phyloP scores from a whole-genome alignment of 1,284 basidiomycete genomes.

The Mycosarcoma maydis region DNA sequence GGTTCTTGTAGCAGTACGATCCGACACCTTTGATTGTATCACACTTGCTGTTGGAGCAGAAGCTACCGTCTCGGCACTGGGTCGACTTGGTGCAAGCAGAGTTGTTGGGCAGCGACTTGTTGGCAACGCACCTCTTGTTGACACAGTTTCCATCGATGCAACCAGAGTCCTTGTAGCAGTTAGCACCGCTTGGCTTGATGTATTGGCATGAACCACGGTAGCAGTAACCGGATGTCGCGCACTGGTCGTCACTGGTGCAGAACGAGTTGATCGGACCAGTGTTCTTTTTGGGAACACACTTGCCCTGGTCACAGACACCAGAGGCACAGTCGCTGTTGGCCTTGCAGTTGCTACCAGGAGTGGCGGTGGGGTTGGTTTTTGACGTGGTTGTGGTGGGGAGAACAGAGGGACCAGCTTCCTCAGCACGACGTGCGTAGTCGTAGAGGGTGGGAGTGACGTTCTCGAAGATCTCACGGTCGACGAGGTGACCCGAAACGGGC shows the following conservation, averaged over 20 bases:
- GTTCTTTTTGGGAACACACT: conserved; percentile 23
- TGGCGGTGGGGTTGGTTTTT: conserved; percentile 5
- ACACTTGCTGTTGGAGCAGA: conserved; percentile 36
- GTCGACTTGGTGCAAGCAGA: conserved; percentile 20
- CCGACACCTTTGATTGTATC: conserved; percentile 6
- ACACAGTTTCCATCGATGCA: conserved; percentile 26
- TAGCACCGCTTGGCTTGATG: conserved; percentile 19
- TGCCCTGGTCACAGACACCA: conserved; percentile 23
- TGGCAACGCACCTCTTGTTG: conserved; percentile 28
- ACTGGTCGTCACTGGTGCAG: conserved; percentile 33
- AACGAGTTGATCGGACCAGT: conserved; percentile 20
- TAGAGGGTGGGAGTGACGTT: conserved; percentile 34
- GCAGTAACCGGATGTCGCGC: conserved; percentile 25
- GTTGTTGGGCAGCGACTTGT: conserved; percentile 9
- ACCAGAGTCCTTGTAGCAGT: conserved; percentile 41
- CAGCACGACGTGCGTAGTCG: conserved; percentile 31
- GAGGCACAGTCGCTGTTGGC: conserved; percentile 24
- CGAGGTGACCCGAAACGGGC: conserved; percentile 37
- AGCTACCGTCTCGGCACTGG: conserved; percentile 19
- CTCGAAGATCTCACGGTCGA: conserved; percentile 44
- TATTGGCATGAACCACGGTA: conserved; percentile 35
- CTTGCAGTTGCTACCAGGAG: conserved; percentile 19
- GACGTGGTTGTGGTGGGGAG: conserved; percentile 7
- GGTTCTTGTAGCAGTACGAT: conserved; percentile 41
- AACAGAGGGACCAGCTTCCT: conserved; percentile 11